phyloP scores from a whole-genome alignment of 1,284 basidiomycete genomes.

The Sanghuangporus weigelae region DNA sequence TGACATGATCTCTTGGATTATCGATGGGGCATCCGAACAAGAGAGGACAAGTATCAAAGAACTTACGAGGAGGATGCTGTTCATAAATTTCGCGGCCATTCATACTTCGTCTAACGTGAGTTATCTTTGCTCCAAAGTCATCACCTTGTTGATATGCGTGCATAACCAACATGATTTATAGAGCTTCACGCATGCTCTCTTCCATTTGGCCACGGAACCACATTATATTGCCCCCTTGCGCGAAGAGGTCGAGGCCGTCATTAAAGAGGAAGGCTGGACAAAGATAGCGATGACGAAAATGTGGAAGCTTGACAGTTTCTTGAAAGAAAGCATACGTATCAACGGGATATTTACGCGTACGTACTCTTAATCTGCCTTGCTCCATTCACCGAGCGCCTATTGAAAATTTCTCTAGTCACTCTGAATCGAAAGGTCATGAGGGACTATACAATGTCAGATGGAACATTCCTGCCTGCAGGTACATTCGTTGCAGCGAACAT shows the following conservation, averaged over 20 bases:
- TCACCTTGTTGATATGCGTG: conserved; percentile 3
- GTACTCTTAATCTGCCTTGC: neutral
- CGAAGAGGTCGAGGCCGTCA: conserved; percentile 36
- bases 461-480: conserved; percentile 38
- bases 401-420: neutral
- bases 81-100: conserved; percentile 29
- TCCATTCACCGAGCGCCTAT: neutral
- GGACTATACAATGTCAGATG: conserved; percentile 35
- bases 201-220: conserved; percentile 36
- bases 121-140: conserved; percentile 19
- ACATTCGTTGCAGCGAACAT: conserved; percentile 38
- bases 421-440: conserved; percentile 27
- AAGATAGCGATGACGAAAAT: conserved; percentile 38
- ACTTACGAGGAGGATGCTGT: conserved; percentile 23
- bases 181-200: conserved; percentile 35
- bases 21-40: conserved; percentile 13
- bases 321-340: conserved; percentile 40
- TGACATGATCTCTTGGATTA: conserved; percentile 14
- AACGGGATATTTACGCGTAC: conserved; percentile 25
- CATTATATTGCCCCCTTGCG: conserved; percentile 38
- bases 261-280: conserved; percentile 38
- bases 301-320: conserved; percentile 44
- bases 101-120: conserved; percentile 27
- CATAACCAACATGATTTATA: conserved; percentile 23
- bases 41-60: conserved; percentile 1